Conservation (phyloP, 768 basidiomycete species). For the Suillus placidus region DNA sequence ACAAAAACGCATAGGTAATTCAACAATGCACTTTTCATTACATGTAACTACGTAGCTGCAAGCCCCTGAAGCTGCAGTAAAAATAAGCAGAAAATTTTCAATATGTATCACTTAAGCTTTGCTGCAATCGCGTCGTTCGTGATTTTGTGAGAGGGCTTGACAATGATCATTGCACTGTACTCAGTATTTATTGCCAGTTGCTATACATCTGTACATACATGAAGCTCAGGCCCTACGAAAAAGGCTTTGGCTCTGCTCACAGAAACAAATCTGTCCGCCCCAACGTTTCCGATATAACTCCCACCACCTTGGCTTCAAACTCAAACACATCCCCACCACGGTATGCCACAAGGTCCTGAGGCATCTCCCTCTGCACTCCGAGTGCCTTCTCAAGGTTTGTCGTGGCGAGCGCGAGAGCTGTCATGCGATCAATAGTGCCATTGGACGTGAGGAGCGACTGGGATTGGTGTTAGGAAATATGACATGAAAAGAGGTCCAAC, state of each 20-base stretch:
- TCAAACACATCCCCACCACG: constrained; percentile 39
- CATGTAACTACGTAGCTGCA: too few relatives aligned
- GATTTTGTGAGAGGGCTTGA: too few relatives aligned
- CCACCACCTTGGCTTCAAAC: constrained; percentile 43
- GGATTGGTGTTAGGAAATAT: not conserved
- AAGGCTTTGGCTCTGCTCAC: constrained; percentile 11
- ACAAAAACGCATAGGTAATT: not conserved
- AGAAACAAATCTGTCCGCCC: constrained; percentile 24
- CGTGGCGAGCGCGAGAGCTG: constrained; percentile 41
- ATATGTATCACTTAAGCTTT: too few relatives aligned
- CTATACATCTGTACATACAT: not conserved
- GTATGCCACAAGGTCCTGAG: constrained; percentile 44
- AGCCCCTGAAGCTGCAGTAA: too few relatives aligned
- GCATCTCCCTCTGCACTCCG: constrained; percentile 32
- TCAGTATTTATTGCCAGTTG: not conserved
- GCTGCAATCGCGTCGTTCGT: too few relatives aligned
- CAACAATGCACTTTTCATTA: not conserved
- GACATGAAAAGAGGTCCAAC: not conserved
- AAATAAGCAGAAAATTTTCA: too few relatives aligned
- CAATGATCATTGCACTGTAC: too few relatives aligned
- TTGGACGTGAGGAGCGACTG: constrained; percentile 45
- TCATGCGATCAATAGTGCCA: constrained; percentile 37
- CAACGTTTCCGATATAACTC: constrained; percentile 35
- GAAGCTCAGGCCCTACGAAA: not conserved
- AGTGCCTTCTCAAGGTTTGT: constrained; percentile 48